Percentiles rank a stretch among this genome's conserved stretches.
Conservation (phyloP, 2,329 filamentous ascomycete species). For the Talaromyces sp. region DNA sequence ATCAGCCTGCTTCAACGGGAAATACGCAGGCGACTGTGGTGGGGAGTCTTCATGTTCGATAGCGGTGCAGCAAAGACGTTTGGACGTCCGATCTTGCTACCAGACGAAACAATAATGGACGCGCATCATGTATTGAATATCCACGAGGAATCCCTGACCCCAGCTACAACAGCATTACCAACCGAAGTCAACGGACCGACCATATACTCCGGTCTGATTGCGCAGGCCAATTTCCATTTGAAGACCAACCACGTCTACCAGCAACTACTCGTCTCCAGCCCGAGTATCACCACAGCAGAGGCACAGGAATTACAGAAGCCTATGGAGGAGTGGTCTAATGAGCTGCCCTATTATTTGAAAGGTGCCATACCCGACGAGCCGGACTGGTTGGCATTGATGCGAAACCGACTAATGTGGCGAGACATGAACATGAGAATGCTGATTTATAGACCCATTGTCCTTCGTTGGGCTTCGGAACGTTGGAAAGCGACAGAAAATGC, state of each 20-base stretch:
- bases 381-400: conserved; percentile 37
- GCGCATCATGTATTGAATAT: conserved; percentile 45
- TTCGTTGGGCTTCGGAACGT: conserved; percentile 39
- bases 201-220: conserved; percentile 43
- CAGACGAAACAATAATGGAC: conserved; percentile 44
- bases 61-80: conserved; percentile 51
- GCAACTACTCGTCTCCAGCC: conserved; percentile 43
- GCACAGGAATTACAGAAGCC: conserved; percentile 39
- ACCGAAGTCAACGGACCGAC: conserved; percentile 38
- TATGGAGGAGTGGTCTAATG: conserved; percentile 43
- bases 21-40: conserved; percentile 41
- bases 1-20: conserved; percentile 43
- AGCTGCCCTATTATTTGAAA: conserved; percentile 41
- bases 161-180: conserved; percentile 36
- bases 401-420: conserved; percentile 42
- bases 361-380: conserved; percentile 33
- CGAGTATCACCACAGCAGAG: conserved; percentile 41
- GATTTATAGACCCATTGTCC: conserved; percentile 42
- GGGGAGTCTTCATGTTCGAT: conserved; percentile 46
- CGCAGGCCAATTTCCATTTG: conserved; percentile 42
- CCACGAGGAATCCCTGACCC: conserved; percentile 41
- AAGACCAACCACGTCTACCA: conserved; percentile 45
- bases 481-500: conserved; percentile 31
- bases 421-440: conserved; percentile 45
- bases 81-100: conserved; percentile 47